Percentiles rank a stretch among this genome's conserved stretches.
phyloP scores from a whole-genome alignment of 768 basidiomycete species.

The Chlorophyllum brunneum region DNA sequence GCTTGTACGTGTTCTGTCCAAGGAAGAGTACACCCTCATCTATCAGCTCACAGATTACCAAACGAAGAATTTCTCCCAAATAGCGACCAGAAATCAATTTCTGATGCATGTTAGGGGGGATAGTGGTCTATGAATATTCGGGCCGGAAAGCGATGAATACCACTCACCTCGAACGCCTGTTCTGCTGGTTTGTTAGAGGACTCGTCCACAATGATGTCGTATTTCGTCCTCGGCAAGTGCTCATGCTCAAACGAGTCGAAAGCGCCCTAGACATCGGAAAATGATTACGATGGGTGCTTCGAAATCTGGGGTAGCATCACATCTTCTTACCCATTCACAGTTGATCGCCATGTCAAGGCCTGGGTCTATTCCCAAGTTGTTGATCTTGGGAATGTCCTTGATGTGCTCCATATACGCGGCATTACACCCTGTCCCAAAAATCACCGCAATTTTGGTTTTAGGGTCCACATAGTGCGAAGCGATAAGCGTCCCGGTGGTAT shows the following conservation, averaged over 20 bases:
- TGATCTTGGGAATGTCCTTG: constrained; percentile 81
- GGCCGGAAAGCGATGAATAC: neutral
- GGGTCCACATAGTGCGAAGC: constrained; percentile 96
- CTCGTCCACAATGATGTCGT: constrained; percentile 89
- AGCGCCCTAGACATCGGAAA: constrained; percentile 60
- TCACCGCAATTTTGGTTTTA: constrained; percentile 86
- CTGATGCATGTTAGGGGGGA: constrained; percentile 28
- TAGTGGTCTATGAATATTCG: neutral
- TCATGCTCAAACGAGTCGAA: constrained; percentile 97
- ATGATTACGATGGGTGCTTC: neutral
- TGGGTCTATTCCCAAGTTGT: constrained; percentile 61
- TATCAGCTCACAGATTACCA: constrained; percentile 92
- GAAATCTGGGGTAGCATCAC: neutral
- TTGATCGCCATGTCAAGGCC: constrained; percentile 87
- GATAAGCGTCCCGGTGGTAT: constrained; percentile 96
- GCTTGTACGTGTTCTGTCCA: constrained; percentile 97
- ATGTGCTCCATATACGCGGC: constrained; percentile 97
- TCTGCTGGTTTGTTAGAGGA: constrained; percentile 95
- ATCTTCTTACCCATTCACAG: constrained; percentile 89
- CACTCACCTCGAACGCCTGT: constrained; percentile 82
- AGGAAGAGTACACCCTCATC: constrained; percentile 97
- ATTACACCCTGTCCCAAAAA: constrained; percentile 98
- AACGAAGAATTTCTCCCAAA: constrained; percentile 93
- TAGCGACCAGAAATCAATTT: constrained; percentile 97
- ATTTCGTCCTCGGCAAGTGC: constrained; percentile 92